Conservation (phyloP, 768 basidiomycete species). For the Cyathus striatus region DNA sequence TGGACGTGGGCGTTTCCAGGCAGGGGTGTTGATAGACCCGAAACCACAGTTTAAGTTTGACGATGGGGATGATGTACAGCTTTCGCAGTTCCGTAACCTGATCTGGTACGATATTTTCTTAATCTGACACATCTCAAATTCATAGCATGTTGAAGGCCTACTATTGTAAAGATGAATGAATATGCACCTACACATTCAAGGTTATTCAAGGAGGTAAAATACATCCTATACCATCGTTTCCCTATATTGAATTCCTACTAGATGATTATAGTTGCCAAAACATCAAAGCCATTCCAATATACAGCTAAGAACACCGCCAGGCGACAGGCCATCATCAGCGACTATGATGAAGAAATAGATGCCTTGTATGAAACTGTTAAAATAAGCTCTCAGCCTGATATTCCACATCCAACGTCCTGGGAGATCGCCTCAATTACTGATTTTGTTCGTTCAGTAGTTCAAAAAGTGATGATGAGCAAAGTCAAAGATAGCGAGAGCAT, state of each 20-base stretch:
- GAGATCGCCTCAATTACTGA: constrained; percentile 10
- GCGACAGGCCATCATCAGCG: constrained; percentile 21
- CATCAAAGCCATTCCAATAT: constrained; percentile 29
- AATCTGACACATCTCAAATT: neutral
- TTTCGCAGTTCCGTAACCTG: constrained; percentile 11
- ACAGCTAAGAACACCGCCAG: constrained; percentile 36
- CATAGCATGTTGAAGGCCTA: constrained; percentile 12
- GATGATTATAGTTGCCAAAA: constrained; percentile 32
- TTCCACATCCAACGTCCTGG: constrained; percentile 21
- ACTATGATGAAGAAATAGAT: constrained; percentile 32
- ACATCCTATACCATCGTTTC: neutral
- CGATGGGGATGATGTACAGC: constrained; percentile 10
- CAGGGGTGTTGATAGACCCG: constrained; percentile 30
- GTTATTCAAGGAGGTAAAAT: constrained; percentile 33
- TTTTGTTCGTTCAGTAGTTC: constrained; percentile 31
- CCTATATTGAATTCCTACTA: constrained; percentile 5
- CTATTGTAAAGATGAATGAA: too few relatives aligned
- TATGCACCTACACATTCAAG: constrained; percentile 34
- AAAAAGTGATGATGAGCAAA: constrained; percentile 4
- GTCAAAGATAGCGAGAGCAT: constrained; percentile 25
- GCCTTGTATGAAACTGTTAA: constrained; percentile 25
- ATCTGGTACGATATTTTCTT: constrained; percentile 9
- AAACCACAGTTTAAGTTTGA: constrained; percentile 12
- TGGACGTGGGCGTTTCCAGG: constrained; percentile 21
- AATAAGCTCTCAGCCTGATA: constrained; percentile 16